Base-by-base conservation (phyloP, 2,329 filamentous ascomycete genomes). In the Sphaerostilbella broomeana region DNA sequence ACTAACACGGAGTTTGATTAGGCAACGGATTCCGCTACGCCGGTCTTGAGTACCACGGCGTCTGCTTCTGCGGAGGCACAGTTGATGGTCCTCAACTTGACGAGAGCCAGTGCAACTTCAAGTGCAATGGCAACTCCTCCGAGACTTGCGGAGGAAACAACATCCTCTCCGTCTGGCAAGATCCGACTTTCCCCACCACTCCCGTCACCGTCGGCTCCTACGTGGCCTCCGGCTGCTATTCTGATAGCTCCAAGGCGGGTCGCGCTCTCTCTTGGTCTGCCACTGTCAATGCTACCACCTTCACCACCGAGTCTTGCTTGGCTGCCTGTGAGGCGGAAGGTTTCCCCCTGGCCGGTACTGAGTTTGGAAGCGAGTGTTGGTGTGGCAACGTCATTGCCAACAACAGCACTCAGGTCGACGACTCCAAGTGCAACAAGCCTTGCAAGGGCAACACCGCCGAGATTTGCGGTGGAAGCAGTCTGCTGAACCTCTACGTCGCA, bases 151-250 rank as follows among this genome's bases (percentile, higher is more conserved):
- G 72, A 38, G 68, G 70, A 15, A 60, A 67, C 39, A 59, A 62
- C 7, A 51, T 57, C 20, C 66, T 77, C 43, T 71, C 70, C 2
- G 44, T 72, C 51, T 73, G 62, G 51, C 58, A 68, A 50, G 70
- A 74, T 35, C 62, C 68, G 4, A 73, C 68, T 20, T 72, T 70
- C 47, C 53, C 62, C 32, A 59, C 62, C 17, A 58, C 60, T 44
- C 68, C 71, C 35, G 56, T 70, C 18, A 69, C 67, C 17, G 62
- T 71, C 30, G 63, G 64, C 38, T 65, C 69, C 31, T 85, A 79
- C 66, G 62, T 64, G 29, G 70, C 76, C 47, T 55, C 72, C n/a
- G 81, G 81, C 40, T 86, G 81, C 62, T 81, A 73, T 51, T 65
- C 62, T 19, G 72, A 75, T 45, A 51, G 62, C 40, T 61, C 60